These are phyloP conservation scores for Pseudozyma flocculosa DNA, from an alignment of 1,284 basidiomycete genomes.

Conservation along the genomic window DNA sequence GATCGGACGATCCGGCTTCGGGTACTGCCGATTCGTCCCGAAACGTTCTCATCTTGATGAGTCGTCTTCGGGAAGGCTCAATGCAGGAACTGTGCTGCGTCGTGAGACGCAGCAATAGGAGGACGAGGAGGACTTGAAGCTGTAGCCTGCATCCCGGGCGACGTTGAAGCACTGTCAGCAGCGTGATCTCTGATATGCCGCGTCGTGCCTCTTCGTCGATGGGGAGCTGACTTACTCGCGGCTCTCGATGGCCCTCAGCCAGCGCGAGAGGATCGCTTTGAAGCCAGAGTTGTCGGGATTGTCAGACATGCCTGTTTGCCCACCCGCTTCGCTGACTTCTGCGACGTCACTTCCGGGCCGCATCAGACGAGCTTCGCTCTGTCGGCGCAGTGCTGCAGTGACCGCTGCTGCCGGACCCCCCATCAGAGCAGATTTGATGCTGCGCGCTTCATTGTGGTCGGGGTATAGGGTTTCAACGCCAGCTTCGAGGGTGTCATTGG, in stretches of 20 bases:
- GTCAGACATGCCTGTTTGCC: background rate
- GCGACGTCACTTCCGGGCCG: background rate
- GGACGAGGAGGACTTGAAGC: slow-evolving; percentile 27
- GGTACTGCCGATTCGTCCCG: no score
- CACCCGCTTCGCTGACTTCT: no score
- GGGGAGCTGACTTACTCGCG: slow-evolving; percentile 19
- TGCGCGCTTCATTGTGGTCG: no score
- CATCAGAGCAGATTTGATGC: background rate
- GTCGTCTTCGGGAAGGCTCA: background rate
- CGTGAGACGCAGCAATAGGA: slow-evolving; percentile 21
- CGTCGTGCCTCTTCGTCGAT: no score
- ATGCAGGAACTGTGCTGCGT: slow-evolving; percentile 11
- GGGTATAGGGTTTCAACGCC: no score
- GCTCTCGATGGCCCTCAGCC: slow-evolving; percentile 25
- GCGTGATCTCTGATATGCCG: background rate
- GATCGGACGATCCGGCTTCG: no score
- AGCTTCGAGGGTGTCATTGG: no score
- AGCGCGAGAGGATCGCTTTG: background rate
- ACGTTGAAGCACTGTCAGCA: background rate
- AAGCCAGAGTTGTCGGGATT: no score
- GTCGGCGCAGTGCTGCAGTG: background rate
- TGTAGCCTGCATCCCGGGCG: slow-evolving; percentile 14
- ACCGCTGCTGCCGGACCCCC: background rate
- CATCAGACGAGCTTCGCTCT: background rate
- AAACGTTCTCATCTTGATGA: no score